Base-by-base conservation (phyloP, 345 rosid species). In the Excoecaria agallocha region DNA sequence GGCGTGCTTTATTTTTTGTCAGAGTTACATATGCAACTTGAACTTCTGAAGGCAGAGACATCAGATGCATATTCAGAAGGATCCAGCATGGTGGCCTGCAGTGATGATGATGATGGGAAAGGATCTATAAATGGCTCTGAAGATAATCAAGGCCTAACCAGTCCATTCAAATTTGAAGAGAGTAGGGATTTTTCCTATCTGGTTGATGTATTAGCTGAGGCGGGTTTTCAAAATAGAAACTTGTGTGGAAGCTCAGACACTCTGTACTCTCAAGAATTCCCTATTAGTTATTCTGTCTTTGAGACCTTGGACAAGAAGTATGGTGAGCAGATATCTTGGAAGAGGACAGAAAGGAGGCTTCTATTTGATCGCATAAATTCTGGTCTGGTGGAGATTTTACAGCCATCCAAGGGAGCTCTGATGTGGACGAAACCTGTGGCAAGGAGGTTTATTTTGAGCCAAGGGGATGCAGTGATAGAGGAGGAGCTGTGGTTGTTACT, bases 281-380 rank as follows among this genome's bases (percentile, higher is more conserved):
- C 83, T 20, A 70, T 87, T 54, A 84, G 79, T 66, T 75, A 81
- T 16, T 66, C 74, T 15, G 74, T 89, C 71, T 95, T 95, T 9
- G 91, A 87, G 82, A 80, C 76, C 55, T 72, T 95, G 69, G 99
- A 95, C 88, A 92, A 89, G 79, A 92, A 86, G 88, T 90, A 89
- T 52, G 87, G 83, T 43, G 86, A 79, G 35, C 88, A 83, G 66
- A 77, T 77, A 51, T 84, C 85, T 38, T 91, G 99, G 99, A 85
- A 81, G 81, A 91, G 85, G 49, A 85, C 91, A 13, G 98, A 85
- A 15, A 87, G 98, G 84, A 84, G 75, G 84, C 84, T 95, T 71
- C 76, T 92, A 35, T 90, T 90, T 25, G 97, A 93, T 83, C 78
- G 91, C 62, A 85, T 92, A 70, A 87, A 79, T 84, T 81, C 79